A percentile compares a stretch with the other conserved stretches of the same genome.
Evolutionary conservation across 1,284 basidiomycete species (phyloP).

Genomic region (Dichomitus squalens): DNA sequence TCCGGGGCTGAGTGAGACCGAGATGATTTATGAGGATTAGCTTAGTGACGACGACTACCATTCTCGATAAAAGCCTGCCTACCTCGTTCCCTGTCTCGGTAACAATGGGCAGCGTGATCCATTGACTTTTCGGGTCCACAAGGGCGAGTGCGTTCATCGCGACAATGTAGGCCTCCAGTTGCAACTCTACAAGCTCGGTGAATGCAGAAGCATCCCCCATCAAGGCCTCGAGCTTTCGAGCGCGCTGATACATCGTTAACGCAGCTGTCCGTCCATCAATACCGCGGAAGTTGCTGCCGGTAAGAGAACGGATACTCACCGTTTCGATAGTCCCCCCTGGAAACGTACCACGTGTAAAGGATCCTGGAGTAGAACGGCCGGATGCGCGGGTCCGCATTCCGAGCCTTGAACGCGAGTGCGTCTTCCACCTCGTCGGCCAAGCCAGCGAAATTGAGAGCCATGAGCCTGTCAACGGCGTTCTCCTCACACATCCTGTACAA

Average conservation of each 20-base stretch:
- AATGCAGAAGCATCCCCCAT: conserved; percentile 52
- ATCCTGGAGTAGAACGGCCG: conserved; percentile 90
- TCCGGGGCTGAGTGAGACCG: conserved; percentile 48
- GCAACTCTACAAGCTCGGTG: conserved; percentile 67
- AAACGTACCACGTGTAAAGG: conserved; percentile 93
- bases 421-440: conserved; percentile 89
- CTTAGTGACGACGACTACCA: not conserved
- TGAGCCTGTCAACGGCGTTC: conserved; percentile 77
- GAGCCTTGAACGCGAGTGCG: conserved; percentile 90
- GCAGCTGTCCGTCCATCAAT: conserved; percentile 57
- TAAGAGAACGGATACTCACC: conserved; percentile 52
- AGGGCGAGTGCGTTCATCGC: conserved; percentile 90
- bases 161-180: conserved; percentile 82
- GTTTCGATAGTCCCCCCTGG: conserved; percentile 85
- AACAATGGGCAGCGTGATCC: conserved; percentile 70
- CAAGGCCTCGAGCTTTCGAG: conserved; percentile 73
- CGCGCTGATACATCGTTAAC: conserved; percentile 93
- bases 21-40: not conserved
- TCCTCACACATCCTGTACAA: conserved; percentile 95
- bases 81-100: conserved; percentile 47
- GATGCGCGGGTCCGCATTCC: conserved; percentile 89
- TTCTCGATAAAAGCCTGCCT: conserved; percentile 14
- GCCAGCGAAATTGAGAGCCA: conserved; percentile 86
- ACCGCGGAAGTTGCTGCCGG: conserved; percentile 18
- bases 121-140: conserved; percentile 81